Evolutionary conservation across 2,329 filamentous ascomycete genomes (phyloP).

Genomic region (Stachybotrys chlorohalonatus): DNA sequence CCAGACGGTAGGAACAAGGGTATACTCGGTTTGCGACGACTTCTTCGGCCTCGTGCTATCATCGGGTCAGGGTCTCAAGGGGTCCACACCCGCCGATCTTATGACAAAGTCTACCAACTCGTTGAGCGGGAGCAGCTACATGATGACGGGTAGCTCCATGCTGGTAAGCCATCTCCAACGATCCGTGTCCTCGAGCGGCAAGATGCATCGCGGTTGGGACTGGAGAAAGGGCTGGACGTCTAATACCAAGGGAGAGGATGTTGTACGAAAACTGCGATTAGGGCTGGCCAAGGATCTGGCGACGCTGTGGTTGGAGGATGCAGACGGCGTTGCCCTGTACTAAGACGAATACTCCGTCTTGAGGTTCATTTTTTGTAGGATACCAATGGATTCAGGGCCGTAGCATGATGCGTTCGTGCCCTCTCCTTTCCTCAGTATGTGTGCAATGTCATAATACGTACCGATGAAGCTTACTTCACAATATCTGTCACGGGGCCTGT

Average conservation of each 20-base stretch:
- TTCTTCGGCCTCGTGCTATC: slow-evolving; percentile 68
- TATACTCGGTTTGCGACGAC: slow-evolving; percentile 67
- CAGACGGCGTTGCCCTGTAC: slow-evolving; percentile 43
- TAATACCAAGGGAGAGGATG: slow-evolving; percentile 53
- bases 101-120: slow-evolving; percentile 50
- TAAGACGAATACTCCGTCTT: slow-evolving; percentile 5
- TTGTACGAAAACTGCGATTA: slow-evolving; percentile 64
- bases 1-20: slow-evolving; percentile 62
- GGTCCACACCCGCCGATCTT: slow-evolving; percentile 55
- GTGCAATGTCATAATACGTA: too few relatives aligned
- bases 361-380: background rate
- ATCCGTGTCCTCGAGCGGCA: slow-evolving; percentile 46
- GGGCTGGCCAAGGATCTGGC: slow-evolving; percentile 68
- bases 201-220: slow-evolving; percentile 59
- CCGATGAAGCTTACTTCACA: too few relatives aligned
- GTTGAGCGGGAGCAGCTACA: slow-evolving; percentile 51
- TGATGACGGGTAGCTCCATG: slow-evolving; percentile 69
- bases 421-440: too few relatives aligned
- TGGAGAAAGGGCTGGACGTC: slow-evolving; percentile 71
- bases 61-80: slow-evolving; percentile 55
- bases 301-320: slow-evolving; percentile 58
- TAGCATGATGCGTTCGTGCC: too few relatives aligned
- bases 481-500: too few relatives aligned
- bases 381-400: background rate
- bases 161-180: slow-evolving; percentile 54